Evolutionary conservation across 2,329 filamentous ascomycete species (phyloP).

Genomic region (Fusarium torulosum): DNA sequence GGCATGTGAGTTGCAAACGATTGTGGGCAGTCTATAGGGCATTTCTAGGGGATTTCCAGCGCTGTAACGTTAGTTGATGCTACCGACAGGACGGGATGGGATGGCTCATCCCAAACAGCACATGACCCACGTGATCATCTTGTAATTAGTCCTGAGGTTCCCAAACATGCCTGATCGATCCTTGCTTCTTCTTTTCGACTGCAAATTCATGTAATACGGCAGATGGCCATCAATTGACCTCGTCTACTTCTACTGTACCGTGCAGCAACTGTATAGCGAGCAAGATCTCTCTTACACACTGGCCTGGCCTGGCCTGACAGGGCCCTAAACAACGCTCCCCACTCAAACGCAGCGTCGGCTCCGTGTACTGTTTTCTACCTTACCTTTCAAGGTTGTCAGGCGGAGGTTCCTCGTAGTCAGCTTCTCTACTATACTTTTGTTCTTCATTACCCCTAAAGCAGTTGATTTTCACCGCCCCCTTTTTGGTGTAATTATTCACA

Average conservation of each 20-base stretch:
- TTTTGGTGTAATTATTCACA: conserved; percentile 11
- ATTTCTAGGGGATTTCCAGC: not conserved
- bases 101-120: conserved; percentile 17
- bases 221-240: conserved; percentile 11
- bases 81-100: no score
- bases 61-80: no score
- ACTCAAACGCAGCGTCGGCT: conserved; percentile 35
- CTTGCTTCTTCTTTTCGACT: conserved; percentile 4
- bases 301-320: conserved; percentile 6
- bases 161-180: conserved; percentile 10
- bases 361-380: not conserved
- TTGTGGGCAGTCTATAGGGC: conserved; percentile 5
- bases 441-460: conserved; percentile 2
- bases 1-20: no score
- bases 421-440: conserved; percentile 2
- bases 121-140: conserved; percentile 39
- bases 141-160: conserved; percentile 7
- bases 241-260: not conserved
- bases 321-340: conserved; percentile 18
- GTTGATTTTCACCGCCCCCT: not conserved
- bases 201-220: not conserved
- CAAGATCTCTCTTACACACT: conserved; percentile 22
- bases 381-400: not conserved
- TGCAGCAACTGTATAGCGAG: not conserved
- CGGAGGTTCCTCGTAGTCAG: conserved; percentile 30